Conservation (phyloP, 2,329 filamentous ascomycete species). For the Ceratocystiopsis brevicomis region DNA sequence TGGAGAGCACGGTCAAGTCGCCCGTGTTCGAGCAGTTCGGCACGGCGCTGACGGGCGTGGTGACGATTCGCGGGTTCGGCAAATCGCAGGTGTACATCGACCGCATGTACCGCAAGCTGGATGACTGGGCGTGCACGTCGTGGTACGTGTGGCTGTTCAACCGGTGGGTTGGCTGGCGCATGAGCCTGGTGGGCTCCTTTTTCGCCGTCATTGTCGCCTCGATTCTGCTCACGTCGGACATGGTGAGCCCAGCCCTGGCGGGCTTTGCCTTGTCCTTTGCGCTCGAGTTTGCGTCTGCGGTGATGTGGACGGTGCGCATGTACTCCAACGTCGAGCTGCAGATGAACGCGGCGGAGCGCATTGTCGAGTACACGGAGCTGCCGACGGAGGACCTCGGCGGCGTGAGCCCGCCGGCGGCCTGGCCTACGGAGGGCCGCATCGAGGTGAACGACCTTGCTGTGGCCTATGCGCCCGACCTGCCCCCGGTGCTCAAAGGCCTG, state of each 20-base stretch:
- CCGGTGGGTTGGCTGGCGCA: slow-evolving; percentile 58
- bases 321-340: slow-evolving; percentile 56
- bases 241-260: slow-evolving; percentile 49
- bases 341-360: slow-evolving; percentile 61
- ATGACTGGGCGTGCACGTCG: slow-evolving; percentile 45
- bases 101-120: slow-evolving; percentile 50
- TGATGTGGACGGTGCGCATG: slow-evolving; percentile 47
- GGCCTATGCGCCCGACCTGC: slow-evolving; percentile 50
- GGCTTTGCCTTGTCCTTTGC: slow-evolving; percentile 61
- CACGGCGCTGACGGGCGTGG: slow-evolving; percentile 50
- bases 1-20: slow-evolving; percentile 59
- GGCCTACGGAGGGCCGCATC: slow-evolving; percentile 56
- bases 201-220: slow-evolving; percentile 48
- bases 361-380: slow-evolving; percentile 56
- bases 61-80: slow-evolving; percentile 58
- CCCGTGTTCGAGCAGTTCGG: slow-evolving; percentile 69
- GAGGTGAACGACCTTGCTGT: slow-evolving; percentile 58
- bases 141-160: slow-evolving; percentile 57
- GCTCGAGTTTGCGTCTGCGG: slow-evolving; percentile 43
- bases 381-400: slow-evolving; percentile 47
- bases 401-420: slow-evolving; percentile 43
- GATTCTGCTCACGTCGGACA: slow-evolving; percentile 40
- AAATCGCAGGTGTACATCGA: slow-evolving; percentile 48
- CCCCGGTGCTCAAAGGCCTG: slow-evolving; percentile 50
- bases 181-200: slow-evolving; percentile 47